Conservation (phyloP, 257 asterid species). For the Handroanthus guayacan region DNA sequence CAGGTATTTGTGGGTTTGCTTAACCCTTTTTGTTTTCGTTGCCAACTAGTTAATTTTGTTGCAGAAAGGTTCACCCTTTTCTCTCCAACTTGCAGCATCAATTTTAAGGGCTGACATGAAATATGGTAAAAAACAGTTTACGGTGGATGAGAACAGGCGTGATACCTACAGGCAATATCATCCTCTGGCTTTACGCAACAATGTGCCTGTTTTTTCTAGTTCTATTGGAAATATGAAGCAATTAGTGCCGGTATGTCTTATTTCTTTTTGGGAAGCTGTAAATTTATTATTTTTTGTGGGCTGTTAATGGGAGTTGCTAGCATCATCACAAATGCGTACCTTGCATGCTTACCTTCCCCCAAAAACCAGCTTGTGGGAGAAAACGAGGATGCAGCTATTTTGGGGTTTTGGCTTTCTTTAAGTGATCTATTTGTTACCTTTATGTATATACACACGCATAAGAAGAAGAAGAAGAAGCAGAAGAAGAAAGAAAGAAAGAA, state of each 20-base stretch:
- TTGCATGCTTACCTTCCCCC: no score
- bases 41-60: constrained; percentile 10
- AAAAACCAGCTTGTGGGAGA: no score
- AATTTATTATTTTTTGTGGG: neutral
- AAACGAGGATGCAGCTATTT: no score
- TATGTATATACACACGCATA: no score
- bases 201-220: constrained; percentile 46
- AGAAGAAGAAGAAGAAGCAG: no score
- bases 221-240: constrained; percentile 60
- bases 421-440: no score
- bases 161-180: constrained; percentile 72
- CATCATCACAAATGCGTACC: no score
- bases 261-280: neutral
- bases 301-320: neutral
- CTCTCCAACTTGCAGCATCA: constrained; percentile 59
- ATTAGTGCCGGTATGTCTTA: constrained; percentile 74
- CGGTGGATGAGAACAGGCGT: constrained; percentile 83
- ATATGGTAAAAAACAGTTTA: constrained; percentile 77
- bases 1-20: constrained; percentile 58
- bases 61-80: constrained; percentile 3
- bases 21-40: constrained; percentile 9
- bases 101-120: constrained; percentile 95
- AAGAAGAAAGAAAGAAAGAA: no score
- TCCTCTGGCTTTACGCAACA: constrained; percentile 49
- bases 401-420: no score